Conservation (phyloP, 306 rosid species). For the Cicer chorassanicum region DNA sequence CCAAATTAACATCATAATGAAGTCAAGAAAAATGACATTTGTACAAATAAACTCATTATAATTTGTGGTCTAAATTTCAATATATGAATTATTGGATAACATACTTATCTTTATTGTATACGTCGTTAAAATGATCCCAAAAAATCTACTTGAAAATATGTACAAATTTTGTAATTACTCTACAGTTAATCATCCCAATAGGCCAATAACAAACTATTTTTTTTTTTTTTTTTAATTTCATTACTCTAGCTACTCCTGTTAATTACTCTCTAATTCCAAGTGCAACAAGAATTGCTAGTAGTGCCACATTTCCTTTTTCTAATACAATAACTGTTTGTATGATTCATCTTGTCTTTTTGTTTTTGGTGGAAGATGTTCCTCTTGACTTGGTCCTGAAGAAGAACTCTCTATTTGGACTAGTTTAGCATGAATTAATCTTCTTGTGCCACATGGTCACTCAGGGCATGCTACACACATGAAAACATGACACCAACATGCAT, state of each 20-base stretch:
- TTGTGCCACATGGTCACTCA: neutral
- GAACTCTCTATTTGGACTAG: neutral
- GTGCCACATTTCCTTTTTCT: neutral
- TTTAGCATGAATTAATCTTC: neutral
- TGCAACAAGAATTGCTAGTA: neutral
- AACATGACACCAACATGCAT: neutral
- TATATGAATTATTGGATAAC: neutral
- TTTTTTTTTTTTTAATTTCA: too few relatives aligned
- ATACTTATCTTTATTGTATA: neutral
- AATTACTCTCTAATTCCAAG: neutral
- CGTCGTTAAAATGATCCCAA: neutral
- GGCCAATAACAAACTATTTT: too few relatives aligned
- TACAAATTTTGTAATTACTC: too few relatives aligned
- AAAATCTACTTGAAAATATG: neutral
- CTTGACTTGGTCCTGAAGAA: conserved; percentile 9
- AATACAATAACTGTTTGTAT: too few relatives aligned
- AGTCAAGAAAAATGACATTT: neutral
- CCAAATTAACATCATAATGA: neutral
- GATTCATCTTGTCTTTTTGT: neutral
- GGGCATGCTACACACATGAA: neutral
- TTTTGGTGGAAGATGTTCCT: neutral
- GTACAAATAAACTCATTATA: neutral
- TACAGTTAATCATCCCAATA: too few relatives aligned
- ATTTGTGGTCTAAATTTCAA: neutral
- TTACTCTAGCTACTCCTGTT: too few relatives aligned